Evolutionary conservation across 202 grass and related monocot species (phyloP), one percentile per base, ranked within the genome.

Genomic region (Hordeum pubiflorum): DNA sequence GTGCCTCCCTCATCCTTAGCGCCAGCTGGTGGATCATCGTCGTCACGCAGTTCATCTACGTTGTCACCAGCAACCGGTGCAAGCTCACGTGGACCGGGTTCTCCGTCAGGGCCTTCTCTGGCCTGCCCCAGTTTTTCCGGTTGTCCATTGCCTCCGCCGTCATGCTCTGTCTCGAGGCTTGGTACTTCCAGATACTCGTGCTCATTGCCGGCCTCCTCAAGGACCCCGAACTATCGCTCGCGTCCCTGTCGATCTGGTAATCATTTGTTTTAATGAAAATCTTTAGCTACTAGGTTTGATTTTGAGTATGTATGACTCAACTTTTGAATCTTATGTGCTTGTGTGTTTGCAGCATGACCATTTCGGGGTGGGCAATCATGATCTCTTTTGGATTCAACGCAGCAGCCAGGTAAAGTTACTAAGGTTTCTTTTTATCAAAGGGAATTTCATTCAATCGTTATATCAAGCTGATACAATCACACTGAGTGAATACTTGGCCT

Each of bases 141-240:
- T 63, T 89, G 9, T 91, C 89, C 2, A 58, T 77, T 1, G 79
- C 89, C 1, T 92, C 86, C 2, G 89, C 83, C 0, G 89, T 89
- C 5, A 92, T 92, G 89, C 84, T 96, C 6, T 92, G 90, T 39
- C 69, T 96, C 0, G 93, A 96, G 78, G 77, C 88, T 0, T 96
- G 93, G 93, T 96, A 96, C 75, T 90, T 90, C 13, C 93, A 96
- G 78, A 69, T 96, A 7, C 39, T 96, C 23, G 89, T 96, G 55
- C 93, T 96, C 33, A 85, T 96, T 29, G 85, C 93, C 0, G 93
- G 93, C 0, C 39, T 88, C 22, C 79, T 96, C 7, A 85, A 87
- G 0, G 74, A 97, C 20, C 93, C 93, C 2, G 62, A 97, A 5
- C 1, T 65, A 15, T 10, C 63, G 8, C 63, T 65, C 0, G 63